Evolutionary conservation across 1,284 basidiomycete species (phyloP).

Genomic region (Fomitopsis pinicola): DNA sequence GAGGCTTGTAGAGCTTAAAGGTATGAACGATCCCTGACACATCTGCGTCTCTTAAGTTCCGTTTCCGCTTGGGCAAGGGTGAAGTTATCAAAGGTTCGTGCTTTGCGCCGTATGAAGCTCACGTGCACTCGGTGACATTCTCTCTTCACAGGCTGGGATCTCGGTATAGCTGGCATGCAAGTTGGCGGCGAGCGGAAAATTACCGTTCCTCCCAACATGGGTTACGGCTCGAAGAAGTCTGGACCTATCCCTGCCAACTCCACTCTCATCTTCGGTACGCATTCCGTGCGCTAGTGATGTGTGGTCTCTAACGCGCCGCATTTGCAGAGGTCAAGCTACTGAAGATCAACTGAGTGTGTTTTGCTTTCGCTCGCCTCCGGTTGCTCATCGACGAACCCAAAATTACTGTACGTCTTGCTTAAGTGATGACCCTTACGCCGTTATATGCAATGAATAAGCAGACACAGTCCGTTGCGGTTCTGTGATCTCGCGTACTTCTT

Average conservation of each 20-base stretch:
- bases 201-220: conserved; percentile 70
- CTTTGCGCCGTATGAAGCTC: neutral
- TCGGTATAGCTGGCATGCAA: conserved; percentile 90
- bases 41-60: conserved; percentile 53
- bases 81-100: conserved; percentile 85
- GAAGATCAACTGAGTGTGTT: conserved; percentile 49
- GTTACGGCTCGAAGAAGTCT: conserved; percentile 58
- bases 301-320: neutral
- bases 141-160: conserved; percentile 67
- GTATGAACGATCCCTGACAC: conserved; percentile 1
- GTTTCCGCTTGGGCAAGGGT: conserved; percentile 82
- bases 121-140: neutral
- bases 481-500: neutral
- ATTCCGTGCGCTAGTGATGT: neutral
- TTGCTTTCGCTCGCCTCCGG: neutral
- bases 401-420: conserved; percentile 2
- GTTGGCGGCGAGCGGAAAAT: conserved; percentile 87
- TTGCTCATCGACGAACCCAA: neutral
- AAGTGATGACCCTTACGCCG: neutral
- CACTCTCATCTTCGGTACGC: conserved; percentile 69
- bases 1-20: conserved; percentile 6
- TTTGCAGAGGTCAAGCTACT: conserved; percentile 68
- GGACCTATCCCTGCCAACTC: conserved; percentile 62
- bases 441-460: neutral
- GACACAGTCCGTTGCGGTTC: neutral